Evolutionary conservation across 441 rosid species (phyloP).

Genomic region (Jatropha podagrica): DNA sequence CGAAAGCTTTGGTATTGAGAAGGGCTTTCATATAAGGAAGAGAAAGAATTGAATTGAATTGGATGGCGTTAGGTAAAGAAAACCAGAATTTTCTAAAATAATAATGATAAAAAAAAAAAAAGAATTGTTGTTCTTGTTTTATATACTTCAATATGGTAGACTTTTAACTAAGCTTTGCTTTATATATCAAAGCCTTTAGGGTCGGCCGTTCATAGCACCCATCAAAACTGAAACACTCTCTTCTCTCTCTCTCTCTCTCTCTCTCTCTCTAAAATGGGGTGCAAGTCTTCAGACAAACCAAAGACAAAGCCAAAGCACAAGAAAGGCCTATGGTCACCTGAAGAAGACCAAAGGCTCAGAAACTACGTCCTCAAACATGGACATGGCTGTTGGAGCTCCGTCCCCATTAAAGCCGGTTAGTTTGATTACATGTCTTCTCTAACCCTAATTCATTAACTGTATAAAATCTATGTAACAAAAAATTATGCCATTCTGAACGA

Average conservation of each 20-base stretch:
- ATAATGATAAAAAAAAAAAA: no score
- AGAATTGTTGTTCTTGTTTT: background rate
- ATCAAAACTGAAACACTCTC: constrained; percentile 1
- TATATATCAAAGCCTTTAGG: constrained; percentile 27
- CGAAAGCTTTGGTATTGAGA: background rate
- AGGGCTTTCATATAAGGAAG: background rate
- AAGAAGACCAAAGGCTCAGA: constrained; percentile 82
- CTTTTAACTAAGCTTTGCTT: constrained; percentile 30
- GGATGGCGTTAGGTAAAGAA: no score
- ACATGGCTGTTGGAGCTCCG: constrained; percentile 91
- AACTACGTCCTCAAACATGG: constrained; percentile 63
- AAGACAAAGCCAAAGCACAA: constrained; percentile 65
- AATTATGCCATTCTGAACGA: no score
- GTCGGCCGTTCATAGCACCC: constrained; percentile 36
- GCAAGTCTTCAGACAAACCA: constrained; percentile 47
- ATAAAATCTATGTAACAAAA: no score
- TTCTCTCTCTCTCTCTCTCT: background rate
- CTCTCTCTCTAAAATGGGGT: constrained; percentile 16
- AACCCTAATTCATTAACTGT: no score
- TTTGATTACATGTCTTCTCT: background rate
- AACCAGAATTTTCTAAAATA: no score
- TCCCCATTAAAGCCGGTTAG: constrained; percentile 78
- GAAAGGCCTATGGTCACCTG: constrained; percentile 96
- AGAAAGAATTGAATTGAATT: no score
- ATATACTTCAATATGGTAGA: constrained; percentile 13